Evolutionary conservation across 768 basidiomycete species (phyloP).

Genomic region (Neoboletus brunneissimus): DNA sequence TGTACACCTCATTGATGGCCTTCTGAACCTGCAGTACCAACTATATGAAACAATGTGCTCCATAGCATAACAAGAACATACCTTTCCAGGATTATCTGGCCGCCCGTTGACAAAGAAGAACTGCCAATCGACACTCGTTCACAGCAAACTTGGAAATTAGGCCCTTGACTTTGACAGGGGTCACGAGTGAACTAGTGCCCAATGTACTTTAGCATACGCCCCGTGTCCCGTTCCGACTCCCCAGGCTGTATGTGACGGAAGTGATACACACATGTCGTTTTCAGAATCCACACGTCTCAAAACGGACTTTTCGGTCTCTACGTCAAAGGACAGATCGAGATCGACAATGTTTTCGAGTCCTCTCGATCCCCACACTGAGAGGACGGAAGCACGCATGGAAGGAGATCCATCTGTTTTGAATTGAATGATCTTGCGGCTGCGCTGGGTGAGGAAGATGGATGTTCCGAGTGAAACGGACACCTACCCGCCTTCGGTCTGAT

Average conservation of each 20-base stretch:
- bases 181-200: slow-evolving; percentile 18
- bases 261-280: slow-evolving; percentile 21
- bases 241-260: not conserved
- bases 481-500: slow-evolving; percentile 68
- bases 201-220: slow-evolving; percentile 1
- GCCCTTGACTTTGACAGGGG: slow-evolving; percentile 62
- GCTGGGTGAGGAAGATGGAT: slow-evolving; percentile 1
- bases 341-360: slow-evolving; percentile 72
- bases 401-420: slow-evolving; percentile 70
- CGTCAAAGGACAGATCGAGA: slow-evolving; percentile 65
- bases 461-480: slow-evolving; percentile 21
- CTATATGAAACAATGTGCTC: not conserved
- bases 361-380: slow-evolving; percentile 83
- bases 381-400: slow-evolving; percentile 60
- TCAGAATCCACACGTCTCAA: slow-evolving; percentile 20
- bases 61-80: slow-evolving; percentile 23
- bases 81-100: slow-evolving; percentile 79
- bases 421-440: slow-evolving; percentile 62
- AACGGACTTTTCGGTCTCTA: slow-evolving; percentile 56
- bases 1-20: slow-evolving; percentile 90
- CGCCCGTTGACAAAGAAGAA: slow-evolving; percentile 92
- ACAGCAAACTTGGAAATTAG: slow-evolving; percentile 80
- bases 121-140: slow-evolving; percentile 80
- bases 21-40: slow-evolving; percentile 64
- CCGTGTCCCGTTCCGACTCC: not conserved